These are phyloP conservation scores for Raffaelea ambrosiae DNA, from an alignment of 2,329 filamentous ascomycete genomes.

Conservation along the genomic window DNA sequence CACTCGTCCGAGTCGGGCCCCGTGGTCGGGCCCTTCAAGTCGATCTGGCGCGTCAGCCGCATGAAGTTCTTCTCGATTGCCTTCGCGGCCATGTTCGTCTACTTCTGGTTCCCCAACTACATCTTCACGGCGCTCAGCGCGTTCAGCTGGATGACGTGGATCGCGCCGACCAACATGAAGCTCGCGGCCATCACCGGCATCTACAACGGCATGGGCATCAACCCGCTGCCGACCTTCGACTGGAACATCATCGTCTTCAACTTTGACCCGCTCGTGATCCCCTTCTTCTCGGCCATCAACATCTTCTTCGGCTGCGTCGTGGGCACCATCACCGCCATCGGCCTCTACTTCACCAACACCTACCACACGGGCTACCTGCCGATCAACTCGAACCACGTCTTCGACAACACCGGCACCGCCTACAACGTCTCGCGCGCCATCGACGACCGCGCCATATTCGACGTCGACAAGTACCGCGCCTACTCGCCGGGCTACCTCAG, in stretches of 20 bases:
- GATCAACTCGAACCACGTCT: constrained; percentile 43
- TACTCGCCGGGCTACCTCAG: constrained; percentile 45
- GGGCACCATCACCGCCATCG: constrained; percentile 46
- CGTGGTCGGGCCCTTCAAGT: constrained; percentile 24
- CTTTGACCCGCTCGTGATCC: constrained; percentile 27
- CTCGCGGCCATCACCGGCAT: constrained; percentile 23
- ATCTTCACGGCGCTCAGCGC: constrained; percentile 35
- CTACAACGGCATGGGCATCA: constrained; percentile 24
- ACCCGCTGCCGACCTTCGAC: constrained; percentile 30
- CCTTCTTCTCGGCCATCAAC: constrained; percentile 53
- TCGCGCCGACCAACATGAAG: constrained; percentile 29
- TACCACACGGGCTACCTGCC: constrained; percentile 45
- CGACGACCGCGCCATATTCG: constrained; percentile 33
- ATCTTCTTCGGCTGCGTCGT: constrained; percentile 48
- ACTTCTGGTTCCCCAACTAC: constrained; percentile 42
- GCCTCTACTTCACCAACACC: constrained; percentile 49
- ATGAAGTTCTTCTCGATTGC: constrained; percentile 31
- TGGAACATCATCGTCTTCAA: constrained; percentile 24
- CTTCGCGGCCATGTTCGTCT: constrained; percentile 39
- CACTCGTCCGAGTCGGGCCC: constrained; percentile 33
- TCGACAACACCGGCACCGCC: constrained; percentile 36
- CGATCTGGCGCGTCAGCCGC: constrained; percentile 29
- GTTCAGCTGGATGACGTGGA: constrained; percentile 49
- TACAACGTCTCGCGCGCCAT: constrained; percentile 37
- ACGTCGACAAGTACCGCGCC: constrained; percentile 33